A percentile compares a stretch with the other conserved stretches of the same genome.
Conservation (phyloP, 495 filamentous ascomycete genomes). For the Hypoxylon fuscum region DNA sequence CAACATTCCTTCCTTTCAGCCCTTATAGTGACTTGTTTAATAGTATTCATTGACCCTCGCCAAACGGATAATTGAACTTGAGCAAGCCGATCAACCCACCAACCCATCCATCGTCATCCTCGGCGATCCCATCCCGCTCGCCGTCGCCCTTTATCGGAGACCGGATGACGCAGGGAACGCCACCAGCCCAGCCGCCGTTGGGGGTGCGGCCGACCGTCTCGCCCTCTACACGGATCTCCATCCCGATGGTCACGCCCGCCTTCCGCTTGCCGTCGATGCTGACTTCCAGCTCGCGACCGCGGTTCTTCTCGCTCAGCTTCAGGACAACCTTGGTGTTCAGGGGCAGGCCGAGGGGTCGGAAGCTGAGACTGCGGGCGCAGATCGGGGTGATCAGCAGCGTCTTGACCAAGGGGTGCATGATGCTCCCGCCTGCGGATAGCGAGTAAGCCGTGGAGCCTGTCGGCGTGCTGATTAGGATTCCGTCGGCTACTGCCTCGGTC, state of each 20-base stretch:
- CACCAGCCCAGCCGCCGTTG: conserved; percentile 65
- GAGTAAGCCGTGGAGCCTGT: conserved; percentile 96
- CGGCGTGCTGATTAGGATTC: conserved; percentile 91
- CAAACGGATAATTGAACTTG: conserved; percentile 99
- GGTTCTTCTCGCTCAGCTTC: conserved; percentile 80
- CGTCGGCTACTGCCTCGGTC: conserved; percentile 92
- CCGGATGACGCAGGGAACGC: conserved; percentile 75
- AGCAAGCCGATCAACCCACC: conserved; percentile 92
- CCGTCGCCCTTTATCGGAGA: conserved; percentile 49
- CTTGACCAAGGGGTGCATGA: conserved; percentile 91
- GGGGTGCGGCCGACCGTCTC: conserved; percentile 70
- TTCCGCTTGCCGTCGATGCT: conserved; percentile 87
- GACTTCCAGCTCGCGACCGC: conserved; percentile 84
- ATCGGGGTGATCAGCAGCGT: conserved; percentile 91
- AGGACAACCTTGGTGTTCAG: conserved; percentile 85
- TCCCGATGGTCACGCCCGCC: conserved; percentile 75
- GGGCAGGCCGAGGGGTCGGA: conserved; percentile 89
- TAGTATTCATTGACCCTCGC: conserved; percentile 60
- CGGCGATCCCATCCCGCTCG: conserved; percentile 56
- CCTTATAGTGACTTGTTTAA: no score
- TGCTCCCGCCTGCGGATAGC: conserved; percentile 89
- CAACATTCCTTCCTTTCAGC: neutral
- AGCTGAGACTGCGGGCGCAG: conserved; percentile 89
- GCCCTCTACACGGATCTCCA: conserved; percentile 88
- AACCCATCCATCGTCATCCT: conserved; percentile 92